These are phyloP conservation scores for Geotrichum histeridarum DNA, from an alignment of 1,139 yeast species.

Conservation along the genomic window DNA sequence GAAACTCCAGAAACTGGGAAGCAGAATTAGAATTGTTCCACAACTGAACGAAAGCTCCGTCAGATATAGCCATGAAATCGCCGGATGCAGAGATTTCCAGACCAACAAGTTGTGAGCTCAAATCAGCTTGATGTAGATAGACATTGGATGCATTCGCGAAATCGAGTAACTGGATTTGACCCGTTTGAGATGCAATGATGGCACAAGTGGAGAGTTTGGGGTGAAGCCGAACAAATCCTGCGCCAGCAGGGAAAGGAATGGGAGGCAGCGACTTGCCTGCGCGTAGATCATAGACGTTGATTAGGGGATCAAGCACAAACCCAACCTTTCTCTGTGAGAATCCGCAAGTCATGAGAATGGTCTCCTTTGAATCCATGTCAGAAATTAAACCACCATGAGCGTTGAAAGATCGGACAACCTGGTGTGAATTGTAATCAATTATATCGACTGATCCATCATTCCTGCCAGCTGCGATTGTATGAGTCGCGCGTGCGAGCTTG, in stretches of 20 bases:
- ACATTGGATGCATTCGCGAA: constrained; percentile 69
- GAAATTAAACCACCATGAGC: constrained; percentile 76
- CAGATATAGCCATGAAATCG: constrained; percentile 67
- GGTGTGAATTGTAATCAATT: constrained; percentile 61
- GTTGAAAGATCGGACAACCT: constrained; percentile 54
- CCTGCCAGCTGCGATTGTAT: constrained; percentile 57
- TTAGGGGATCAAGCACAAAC: constrained; percentile 68
- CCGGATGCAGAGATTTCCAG: constrained; percentile 75
- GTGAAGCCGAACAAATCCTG: constrained; percentile 75
- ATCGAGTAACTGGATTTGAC: constrained; percentile 83
- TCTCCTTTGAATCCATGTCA: constrained; percentile 73
- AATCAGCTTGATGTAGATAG: constrained; percentile 38
- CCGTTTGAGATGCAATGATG: constrained; percentile 65
- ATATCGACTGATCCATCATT: constrained; percentile 67
- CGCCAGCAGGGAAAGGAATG: constrained; percentile 85
- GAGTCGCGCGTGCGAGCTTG: constrained; percentile 42
- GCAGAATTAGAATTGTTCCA: constrained; percentile 50
- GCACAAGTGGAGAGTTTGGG: constrained; percentile 81
- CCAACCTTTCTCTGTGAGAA: constrained; percentile 55
- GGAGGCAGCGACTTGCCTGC: constrained; percentile 73
- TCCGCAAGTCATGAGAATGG: constrained; percentile 78
- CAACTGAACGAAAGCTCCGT: constrained; percentile 58
- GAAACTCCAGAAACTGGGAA: constrained; percentile 44
- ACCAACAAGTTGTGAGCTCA: constrained; percentile 46
- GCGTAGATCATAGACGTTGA: constrained; percentile 75